Evolutionary conservation across 345 rosid genomes (phyloP).

Genomic region (Gossypium thurberi): DNA sequence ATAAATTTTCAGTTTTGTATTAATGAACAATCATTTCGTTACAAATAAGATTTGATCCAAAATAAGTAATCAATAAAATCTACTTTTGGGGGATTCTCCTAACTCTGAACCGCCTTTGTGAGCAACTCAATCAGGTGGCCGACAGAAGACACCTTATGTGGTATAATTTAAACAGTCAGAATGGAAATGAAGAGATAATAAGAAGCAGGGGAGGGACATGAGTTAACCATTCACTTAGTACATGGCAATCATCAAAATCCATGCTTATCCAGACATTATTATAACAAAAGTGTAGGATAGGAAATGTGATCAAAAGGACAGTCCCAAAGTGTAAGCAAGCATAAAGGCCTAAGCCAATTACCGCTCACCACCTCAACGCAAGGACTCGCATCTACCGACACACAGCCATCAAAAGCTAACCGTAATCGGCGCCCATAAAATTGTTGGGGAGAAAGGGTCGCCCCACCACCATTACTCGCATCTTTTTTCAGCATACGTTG

Average conservation of each 20-base stretch:
- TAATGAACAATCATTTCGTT: no score
- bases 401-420: not conserved
- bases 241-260: not conserved
- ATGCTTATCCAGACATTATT: constrained; percentile 14
- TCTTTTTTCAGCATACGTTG: constrained; percentile 7
- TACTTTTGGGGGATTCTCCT: no score
- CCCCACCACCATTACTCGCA: constrained; percentile 20
- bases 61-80: no score
- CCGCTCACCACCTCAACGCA: not conserved
- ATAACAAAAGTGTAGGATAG: not conserved
- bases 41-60: no score
- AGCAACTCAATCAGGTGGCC: not conserved
- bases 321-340: constrained; percentile 3
- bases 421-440: not conserved
- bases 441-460: not conserved
- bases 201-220: not conserved
- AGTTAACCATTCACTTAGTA: not conserved
- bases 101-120: no score
- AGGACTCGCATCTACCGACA: not conserved
- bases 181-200: not conserved
- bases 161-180: no score
- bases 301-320: not conserved
- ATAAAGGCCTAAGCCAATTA: not conserved
- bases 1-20: no score
- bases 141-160: not conserved